Evolutionary conservation across 2,329 filamentous ascomycete species (phyloP).

Genomic region (Knufia petricola): DNA sequence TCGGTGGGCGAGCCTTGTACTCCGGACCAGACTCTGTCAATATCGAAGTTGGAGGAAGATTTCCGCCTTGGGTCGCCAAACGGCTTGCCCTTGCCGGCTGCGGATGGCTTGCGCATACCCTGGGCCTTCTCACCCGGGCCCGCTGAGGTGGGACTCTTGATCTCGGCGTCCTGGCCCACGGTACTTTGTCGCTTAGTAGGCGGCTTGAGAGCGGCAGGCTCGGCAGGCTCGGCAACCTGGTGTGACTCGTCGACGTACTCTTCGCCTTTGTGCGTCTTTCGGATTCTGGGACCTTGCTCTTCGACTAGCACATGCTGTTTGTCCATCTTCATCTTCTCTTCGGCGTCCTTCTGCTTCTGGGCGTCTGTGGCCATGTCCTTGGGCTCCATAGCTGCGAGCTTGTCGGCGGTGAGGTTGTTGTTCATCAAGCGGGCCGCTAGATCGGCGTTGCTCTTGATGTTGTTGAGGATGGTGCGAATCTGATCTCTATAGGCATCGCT

Average conservation of each 20-base stretch:
- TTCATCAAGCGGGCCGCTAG: slow-evolving; percentile 67
- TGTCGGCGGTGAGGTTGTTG: slow-evolving; percentile 60
- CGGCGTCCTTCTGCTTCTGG: slow-evolving; percentile 55
- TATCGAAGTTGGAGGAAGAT: slow-evolving; percentile 62
- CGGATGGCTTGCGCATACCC: slow-evolving; percentile 26
- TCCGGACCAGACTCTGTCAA: slow-evolving; percentile 74
- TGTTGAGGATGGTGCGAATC: slow-evolving; percentile 68
- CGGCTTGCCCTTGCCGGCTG: slow-evolving; percentile 23
- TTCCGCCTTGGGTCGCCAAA: slow-evolving; percentile 37
- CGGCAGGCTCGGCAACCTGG: slow-evolving; percentile 31
- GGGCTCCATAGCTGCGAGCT: slow-evolving; percentile 75
- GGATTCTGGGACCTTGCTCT: slow-evolving; percentile 63
- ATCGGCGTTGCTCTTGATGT: slow-evolving; percentile 79
- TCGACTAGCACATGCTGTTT: slow-evolving; percentile 66
- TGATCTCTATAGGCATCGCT: slow-evolving; percentile 51
- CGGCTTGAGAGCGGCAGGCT: slow-evolving; percentile 39
- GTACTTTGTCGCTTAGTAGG: slow-evolving; percentile 30
- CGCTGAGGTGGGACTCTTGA: slow-evolving; percentile 20
- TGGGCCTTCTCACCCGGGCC: slow-evolving; percentile 19
- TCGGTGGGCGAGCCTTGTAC: slow-evolving; percentile 44
- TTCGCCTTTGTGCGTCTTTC: slow-evolving; percentile 89
- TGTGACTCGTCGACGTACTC: slow-evolving; percentile 74
- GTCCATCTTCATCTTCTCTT: slow-evolving; percentile 49
- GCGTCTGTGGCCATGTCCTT: slow-evolving; percentile 91
- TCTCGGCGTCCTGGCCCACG: slow-evolving; percentile 28